phyloP scores from a whole-genome alignment of 2,329 filamentous ascomycete species.

The Paracamarosporium sp. region DNA sequence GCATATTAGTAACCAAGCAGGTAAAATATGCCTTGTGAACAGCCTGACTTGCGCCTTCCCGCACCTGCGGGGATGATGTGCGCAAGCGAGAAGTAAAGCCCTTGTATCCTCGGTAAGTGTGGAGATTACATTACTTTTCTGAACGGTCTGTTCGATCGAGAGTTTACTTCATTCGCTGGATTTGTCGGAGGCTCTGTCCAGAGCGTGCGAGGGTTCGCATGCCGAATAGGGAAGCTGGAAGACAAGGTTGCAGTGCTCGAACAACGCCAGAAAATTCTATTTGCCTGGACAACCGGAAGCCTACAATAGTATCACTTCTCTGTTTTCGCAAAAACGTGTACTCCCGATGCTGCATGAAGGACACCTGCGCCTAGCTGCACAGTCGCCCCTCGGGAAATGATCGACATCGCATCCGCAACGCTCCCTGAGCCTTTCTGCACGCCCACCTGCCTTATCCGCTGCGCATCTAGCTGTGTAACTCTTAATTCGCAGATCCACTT shows the following conservation, averaged over 20 bases:
- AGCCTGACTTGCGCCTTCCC: not conserved
- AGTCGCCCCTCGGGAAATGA: not conserved
- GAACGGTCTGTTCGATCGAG: too few relatives aligned
- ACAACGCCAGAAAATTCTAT: too few relatives aligned
- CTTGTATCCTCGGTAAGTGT: not conserved
- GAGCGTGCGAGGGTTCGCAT: too few relatives aligned
- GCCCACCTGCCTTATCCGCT: not conserved
- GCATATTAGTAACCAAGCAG: not conserved
- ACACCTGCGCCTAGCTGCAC: not conserved
- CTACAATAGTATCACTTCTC: too few relatives aligned
- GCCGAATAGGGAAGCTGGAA: too few relatives aligned
- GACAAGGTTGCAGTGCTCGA: too few relatives aligned
- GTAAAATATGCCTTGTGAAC: not conserved
- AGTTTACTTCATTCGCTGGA: too few relatives aligned
- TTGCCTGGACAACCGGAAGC: too few relatives aligned
- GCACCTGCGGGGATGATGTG: slow-evolving; percentile 4
- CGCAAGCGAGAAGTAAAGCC: slow-evolving; percentile 1
- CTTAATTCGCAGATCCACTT: not conserved
- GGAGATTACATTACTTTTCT: not conserved
- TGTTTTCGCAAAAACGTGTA: too few relatives aligned
- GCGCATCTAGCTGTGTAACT: not conserved
- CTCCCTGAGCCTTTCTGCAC: not conserved
- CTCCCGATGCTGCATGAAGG: not conserved
- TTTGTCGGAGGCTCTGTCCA: too few relatives aligned
- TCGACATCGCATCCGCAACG: not conserved